Base-by-base conservation (phyloP, 2,329 filamentous ascomycete genomes). In the Penicillium sp. region DNA sequence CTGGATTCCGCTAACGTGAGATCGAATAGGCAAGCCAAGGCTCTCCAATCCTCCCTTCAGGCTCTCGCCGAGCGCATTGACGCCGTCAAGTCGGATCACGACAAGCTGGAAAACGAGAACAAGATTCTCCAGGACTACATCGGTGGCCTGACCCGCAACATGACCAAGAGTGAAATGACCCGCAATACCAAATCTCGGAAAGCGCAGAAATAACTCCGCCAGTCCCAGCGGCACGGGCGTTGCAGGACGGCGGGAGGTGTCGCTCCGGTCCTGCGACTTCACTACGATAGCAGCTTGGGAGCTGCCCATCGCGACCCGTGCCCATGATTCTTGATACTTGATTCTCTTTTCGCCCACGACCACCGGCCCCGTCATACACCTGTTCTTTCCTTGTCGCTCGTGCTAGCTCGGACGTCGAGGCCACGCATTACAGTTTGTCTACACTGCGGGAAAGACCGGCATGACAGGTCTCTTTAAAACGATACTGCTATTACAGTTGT, bases 101-200 rank as follows among this genome's bases (percentile, higher is more conserved):
- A 96, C 74, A 96, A 95, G 72, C 83, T 98, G 47, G 91, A 97
- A 71, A 93, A 81, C 70, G 91, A 96, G 70, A 98, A 98, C 78
- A 92, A 90, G 65, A 96, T 97, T 66, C 75, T 98, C 42, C 92
- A 97, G 71, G 95, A 95, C 70, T 97, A 97, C 69, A 97, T 97
- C 63, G 92, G 92, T 57, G 92, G 95, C 66, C 79, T 97, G 47
- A 97, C 95, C 82, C 88, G 89, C 63, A 83, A 81, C 47, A 75
- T 78, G 74, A 72, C 73, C 47, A 75, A 73, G 59, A 79, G 76
- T 61, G 82, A 83, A 64, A 77, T 83, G 44, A 72, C 76, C 3
- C 72, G 77, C 47, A 76, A 77, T 45, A 72, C 73, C 31, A 80
- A 80, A 63, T 69, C 70, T 55, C 82, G 78, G 62, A 72, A 72